Evolutionary conservation across 2,329 filamentous ascomycete genomes (phyloP).

Genomic region (Talaromyces piceae): DNA sequence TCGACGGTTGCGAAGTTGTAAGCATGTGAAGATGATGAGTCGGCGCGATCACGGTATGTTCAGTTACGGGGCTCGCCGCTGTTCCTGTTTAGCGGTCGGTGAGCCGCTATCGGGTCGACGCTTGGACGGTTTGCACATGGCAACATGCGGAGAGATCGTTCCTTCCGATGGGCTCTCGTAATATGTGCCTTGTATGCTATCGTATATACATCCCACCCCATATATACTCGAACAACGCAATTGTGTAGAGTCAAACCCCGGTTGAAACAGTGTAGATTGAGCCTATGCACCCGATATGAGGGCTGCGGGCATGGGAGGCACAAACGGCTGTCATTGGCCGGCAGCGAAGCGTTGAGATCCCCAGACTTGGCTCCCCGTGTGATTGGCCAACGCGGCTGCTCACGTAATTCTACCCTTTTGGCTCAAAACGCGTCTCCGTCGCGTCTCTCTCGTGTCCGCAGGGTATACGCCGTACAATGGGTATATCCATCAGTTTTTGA

Average conservation of each 20-base stretch:
- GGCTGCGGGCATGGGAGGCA: too few relatives aligned
- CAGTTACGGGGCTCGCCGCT: not conserved
- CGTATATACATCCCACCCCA: too few relatives aligned
- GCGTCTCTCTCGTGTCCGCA: not conserved
- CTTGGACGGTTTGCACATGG: not conserved
- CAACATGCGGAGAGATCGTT: not conserved
- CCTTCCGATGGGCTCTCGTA: not conserved
- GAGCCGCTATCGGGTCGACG: not conserved
- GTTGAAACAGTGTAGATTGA: too few relatives aligned
- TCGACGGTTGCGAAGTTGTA: not conserved
- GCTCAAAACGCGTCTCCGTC: constrained; percentile 5
- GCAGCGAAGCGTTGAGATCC: too few relatives aligned
- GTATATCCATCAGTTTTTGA: not conserved
- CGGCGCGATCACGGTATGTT: not conserved
- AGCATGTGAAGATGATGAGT: not conserved
- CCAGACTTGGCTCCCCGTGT: not conserved
- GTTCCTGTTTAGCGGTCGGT: not conserved
- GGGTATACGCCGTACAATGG: not conserved
- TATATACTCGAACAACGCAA: too few relatives aligned
- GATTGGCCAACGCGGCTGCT: constrained; percentile 3
- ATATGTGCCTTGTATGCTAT: not conserved
- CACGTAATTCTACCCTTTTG: constrained; percentile 8
- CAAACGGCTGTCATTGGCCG: not conserved
- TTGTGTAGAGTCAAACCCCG: too few relatives aligned
- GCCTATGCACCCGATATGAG: too few relatives aligned